These are phyloP conservation scores for Phaseolus lunatus DNA, from an alignment of 306 rosid genomes.

Conservation along the genomic window DNA sequence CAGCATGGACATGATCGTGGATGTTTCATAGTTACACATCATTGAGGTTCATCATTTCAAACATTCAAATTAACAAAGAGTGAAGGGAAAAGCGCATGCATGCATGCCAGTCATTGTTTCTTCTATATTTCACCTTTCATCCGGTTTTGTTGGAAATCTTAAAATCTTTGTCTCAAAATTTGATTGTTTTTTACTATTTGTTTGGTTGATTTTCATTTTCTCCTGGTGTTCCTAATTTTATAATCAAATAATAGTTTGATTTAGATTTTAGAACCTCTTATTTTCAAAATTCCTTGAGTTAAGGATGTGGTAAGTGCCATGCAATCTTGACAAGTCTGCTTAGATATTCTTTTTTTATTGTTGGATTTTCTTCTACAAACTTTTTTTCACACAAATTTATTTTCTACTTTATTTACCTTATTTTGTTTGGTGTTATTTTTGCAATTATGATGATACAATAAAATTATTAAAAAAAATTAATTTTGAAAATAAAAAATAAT, in stretches of 20 bases:
- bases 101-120: constrained; percentile 24
- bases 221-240: background rate
- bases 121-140: constrained; percentile 37
- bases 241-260: too few species aligned
- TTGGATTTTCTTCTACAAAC: background rate
- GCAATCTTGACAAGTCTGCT: background rate
- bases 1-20: constrained; percentile 25
- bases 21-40: background rate
- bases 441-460: too few species aligned
- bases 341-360: background rate
- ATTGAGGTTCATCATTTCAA: constrained; percentile 26
- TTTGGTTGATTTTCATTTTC: constrained; percentile 10
- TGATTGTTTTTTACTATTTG: constrained; percentile 29
- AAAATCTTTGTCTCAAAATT: constrained; percentile 3
- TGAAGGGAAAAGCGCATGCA: background rate
- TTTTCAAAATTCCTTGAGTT: background rate
- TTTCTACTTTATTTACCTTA: too few species aligned
- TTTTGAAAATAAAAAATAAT: too few species aligned
- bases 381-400: too few species aligned
- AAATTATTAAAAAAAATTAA: too few species aligned
- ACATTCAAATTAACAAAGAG: background rate
- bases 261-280: too few species aligned
- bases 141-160: constrained; percentile 21
- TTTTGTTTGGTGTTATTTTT: too few species aligned
- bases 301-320: background rate